Conservation (phyloP, 2,329 filamentous ascomycete genomes). For the Endoconidiophora polonica region DNA sequence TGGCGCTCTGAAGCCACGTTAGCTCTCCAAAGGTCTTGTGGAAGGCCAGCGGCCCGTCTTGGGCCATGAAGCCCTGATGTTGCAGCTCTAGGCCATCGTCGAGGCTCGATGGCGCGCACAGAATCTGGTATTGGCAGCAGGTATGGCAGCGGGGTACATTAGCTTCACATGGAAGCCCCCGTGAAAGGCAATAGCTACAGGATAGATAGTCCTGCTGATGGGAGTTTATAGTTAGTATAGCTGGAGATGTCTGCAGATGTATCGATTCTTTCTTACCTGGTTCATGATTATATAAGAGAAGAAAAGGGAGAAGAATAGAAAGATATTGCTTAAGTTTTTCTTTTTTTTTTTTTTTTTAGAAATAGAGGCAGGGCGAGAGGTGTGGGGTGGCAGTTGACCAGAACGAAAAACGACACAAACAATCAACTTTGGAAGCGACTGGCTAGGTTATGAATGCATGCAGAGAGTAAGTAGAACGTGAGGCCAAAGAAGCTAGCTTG, state of each 20-base stretch:
- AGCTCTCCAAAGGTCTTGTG: background rate
- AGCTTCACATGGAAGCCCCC: background rate
- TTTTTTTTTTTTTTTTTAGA: background rate
- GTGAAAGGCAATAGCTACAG: slow-evolving; percentile 4
- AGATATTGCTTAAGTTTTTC: background rate
- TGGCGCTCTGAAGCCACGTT: no score
- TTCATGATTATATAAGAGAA: no score
- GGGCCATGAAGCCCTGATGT: background rate
- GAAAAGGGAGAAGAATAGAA: background rate
- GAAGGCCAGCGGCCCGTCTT: slow-evolving; percentile 4
- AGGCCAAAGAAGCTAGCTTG: no score
- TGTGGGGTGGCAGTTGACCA: no score
- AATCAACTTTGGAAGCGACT: no score
- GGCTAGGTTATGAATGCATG: no score
- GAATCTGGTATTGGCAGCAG: slow-evolving; percentile 1
- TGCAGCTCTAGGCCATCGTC: no score
- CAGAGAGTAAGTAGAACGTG: no score
- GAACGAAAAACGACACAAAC: no score
- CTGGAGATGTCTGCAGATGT: no score
- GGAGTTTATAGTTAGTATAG: background rate
- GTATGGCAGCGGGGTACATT: slow-evolving; percentile 1
- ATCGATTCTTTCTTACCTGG: no score
- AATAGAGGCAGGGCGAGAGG: no score
- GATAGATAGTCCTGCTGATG: background rate
- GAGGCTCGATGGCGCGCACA: background rate